A percentile compares a stretch with the other conserved stretches of the same genome.
phyloP scores from a whole-genome alignment of 371 early-diverging fungal genomes.

The Circinella minor region DNA sequence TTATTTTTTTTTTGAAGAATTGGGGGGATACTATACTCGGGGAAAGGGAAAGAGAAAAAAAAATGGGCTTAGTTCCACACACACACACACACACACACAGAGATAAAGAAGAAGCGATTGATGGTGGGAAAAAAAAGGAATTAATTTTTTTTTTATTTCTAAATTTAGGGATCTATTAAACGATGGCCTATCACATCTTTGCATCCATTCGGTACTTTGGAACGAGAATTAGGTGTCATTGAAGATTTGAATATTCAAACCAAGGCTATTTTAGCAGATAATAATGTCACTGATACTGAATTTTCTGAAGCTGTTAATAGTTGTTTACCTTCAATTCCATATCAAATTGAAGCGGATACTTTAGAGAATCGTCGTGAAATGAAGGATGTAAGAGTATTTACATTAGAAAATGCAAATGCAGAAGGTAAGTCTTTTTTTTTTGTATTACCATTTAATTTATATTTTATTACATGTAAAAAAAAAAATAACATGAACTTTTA shows the following conservation, averaged over 20 bases:
- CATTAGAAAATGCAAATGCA: constrained; percentile 90
- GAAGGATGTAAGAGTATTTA: constrained; percentile 70
- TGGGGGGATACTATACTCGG: background rate
- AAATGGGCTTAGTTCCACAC: too few relatives aligned
- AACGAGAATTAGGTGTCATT: constrained; percentile 67
- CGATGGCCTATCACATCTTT: constrained; percentile 72
- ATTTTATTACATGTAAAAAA: too few relatives aligned
- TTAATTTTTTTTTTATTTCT: background rate
- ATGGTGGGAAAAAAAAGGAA: background rate
- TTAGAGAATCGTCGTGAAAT: constrained; percentile 74
- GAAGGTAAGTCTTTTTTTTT: constrained; percentile 13
- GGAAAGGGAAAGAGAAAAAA: too few relatives aligned
- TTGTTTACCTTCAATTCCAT: constrained; percentile 69
- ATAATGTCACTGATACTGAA: constrained; percentile 55
- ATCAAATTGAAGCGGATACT: constrained; percentile 66
- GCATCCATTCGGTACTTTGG: constrained; percentile 73
- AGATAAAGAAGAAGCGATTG: background rate
- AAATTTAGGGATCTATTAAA: constrained; percentile 56
- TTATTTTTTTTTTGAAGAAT: background rate
- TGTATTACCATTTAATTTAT: too few relatives aligned
- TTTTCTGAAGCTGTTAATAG: constrained; percentile 66
- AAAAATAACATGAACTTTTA: background rate
- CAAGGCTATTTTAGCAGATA: constrained; percentile 69
- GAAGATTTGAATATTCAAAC: constrained; percentile 70
- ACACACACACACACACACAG: background rate